Conservation (phyloP, 129 eudicot genomes). For the Artemisia argyi region DNA sequence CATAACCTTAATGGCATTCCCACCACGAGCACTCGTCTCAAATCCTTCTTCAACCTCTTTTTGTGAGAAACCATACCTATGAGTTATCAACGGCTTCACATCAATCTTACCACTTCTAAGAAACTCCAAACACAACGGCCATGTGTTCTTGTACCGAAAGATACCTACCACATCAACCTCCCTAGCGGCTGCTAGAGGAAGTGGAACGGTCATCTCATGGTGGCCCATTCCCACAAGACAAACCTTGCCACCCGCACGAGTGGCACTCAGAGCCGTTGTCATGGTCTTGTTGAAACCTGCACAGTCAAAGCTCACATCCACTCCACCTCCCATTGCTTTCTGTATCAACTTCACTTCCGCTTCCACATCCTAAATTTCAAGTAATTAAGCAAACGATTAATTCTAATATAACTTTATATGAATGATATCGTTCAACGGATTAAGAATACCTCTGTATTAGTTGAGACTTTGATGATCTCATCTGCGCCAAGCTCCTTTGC, state of each 20-base stretch:
- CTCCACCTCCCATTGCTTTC: slow-evolving; percentile 54
- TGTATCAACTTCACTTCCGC: slow-evolving; percentile 52
- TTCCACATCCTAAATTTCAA: slow-evolving; percentile 41
- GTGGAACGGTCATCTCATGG: slow-evolving; percentile 68
- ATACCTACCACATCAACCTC: slow-evolving; percentile 76
- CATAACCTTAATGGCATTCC: slow-evolving; percentile 75
- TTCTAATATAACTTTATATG: not conserved
- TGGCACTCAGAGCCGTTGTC: slow-evolving; percentile 60
- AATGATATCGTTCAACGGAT: not conserved
- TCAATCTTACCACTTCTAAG: slow-evolving; percentile 66
- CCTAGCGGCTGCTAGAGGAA: slow-evolving; percentile 75
- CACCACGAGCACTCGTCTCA: slow-evolving; percentile 72
- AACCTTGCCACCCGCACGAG: slow-evolving; percentile 65
- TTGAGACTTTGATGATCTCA: slow-evolving; percentile 58
- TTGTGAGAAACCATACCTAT: slow-evolving; percentile 65
- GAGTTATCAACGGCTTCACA: slow-evolving; percentile 80
- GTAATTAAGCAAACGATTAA: not conserved
- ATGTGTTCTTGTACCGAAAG: slow-evolving; percentile 74
- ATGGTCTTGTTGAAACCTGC: slow-evolving; percentile 76
- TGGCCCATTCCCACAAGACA: slow-evolving; percentile 81
- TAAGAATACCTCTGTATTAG: slow-evolving; percentile 48
- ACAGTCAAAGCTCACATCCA: slow-evolving; percentile 69
- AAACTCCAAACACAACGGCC: slow-evolving; percentile 71
- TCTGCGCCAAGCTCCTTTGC: slow-evolving; percentile 74
- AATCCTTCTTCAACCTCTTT: slow-evolving; percentile 70